Evolutionary conservation across 768 basidiomycete genomes (phyloP), one percentile per base, ranked within the genome.

Genomic region (Tylopilus cervinicoccineus): DNA sequence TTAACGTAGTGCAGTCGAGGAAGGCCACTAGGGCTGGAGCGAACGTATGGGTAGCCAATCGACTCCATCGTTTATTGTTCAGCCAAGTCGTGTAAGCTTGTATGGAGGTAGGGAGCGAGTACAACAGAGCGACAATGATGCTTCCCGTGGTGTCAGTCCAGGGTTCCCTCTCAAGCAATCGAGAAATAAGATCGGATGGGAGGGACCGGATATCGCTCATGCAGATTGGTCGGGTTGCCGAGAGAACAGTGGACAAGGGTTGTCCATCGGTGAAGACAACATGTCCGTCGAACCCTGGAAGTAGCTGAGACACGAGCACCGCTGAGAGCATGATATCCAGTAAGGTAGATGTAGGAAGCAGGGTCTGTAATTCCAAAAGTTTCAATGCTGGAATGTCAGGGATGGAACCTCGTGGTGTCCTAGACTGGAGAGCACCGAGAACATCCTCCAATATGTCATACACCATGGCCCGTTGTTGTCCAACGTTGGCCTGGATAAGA

Each of bases 291-390:
- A 66, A 32, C 8, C 65, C 59, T 14, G 43, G 41, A 23, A 70
- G 68, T 10, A 71, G 57, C n/a, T 45, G 49, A 13, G 72, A 69
- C 14, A 70, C 62, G 4, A 80, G 50, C 0, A 71, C 65, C 4
- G 56, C 55, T 2, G 78, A 73, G 19, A 84, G 69, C 50, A 84
- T 61, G 9, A 73, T 67, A 34, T 84, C 78, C 0, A 83, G 65
- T 2, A 68, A 50, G 1, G 46, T 9, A 14, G 69, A 73, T n/a
- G 63, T 54, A 10, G 70, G 64, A 10, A 78, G 54, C 9, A 68
- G 23, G 6, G 54, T 31, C 16, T 64, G 70, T 26, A 80, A 55
- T 4, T 60, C 54, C 8, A 80, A 51, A 1, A 83, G 68, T 11
- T 64, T 65, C 6, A 68, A 64, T 2, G 76, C 52, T 33, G 71